Percentiles rank a stretch among this genome's conserved stretches.
These are phyloP conservation scores for Teunomyces kruisii DNA, from an alignment of 805 yeast species.

Conservation along the genomic window DNA sequence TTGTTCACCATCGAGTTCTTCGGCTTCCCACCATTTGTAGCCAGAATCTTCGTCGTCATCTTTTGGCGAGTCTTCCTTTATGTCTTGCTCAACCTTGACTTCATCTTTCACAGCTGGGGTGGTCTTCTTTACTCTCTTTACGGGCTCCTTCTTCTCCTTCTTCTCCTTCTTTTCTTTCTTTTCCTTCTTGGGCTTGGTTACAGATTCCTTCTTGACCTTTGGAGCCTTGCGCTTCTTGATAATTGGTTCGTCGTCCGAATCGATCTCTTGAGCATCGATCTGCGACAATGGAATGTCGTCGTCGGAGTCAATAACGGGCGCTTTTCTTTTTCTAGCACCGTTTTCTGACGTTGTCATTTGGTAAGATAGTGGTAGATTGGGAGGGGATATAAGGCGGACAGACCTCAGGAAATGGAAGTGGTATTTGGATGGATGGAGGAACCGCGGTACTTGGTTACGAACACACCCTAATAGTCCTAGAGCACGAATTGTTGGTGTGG, in stretches of 20 bases:
- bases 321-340: background rate
- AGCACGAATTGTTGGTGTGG: background rate
- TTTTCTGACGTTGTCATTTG: background rate
- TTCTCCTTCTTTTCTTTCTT: conserved; percentile 7
- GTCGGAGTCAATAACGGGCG: conserved; percentile 6
- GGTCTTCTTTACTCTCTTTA: background rate
- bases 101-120: conserved; percentile 1
- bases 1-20: conserved; percentile 60
- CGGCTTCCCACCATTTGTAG: conserved; percentile 75
- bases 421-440: background rate
- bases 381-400: background rate
- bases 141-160: conserved; percentile 12
- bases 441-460: background rate
- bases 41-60: conserved; percentile 19
- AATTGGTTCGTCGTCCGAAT: background rate
- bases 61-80: conserved; percentile 9
- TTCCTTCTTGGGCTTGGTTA: conserved; percentile 4
- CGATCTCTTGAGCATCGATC: background rate
- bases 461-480: background rate
- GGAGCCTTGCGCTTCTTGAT: conserved; percentile 1
- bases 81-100: conserved; percentile 5
- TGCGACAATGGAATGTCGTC: conserved; percentile 19
- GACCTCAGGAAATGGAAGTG: background rate
- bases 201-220: conserved; percentile 7
- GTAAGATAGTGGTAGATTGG: background rate